Evolutionary conservation across 106 monocot species (phyloP).

Genomic region (Dendrobium chrysotoxum): DNA sequence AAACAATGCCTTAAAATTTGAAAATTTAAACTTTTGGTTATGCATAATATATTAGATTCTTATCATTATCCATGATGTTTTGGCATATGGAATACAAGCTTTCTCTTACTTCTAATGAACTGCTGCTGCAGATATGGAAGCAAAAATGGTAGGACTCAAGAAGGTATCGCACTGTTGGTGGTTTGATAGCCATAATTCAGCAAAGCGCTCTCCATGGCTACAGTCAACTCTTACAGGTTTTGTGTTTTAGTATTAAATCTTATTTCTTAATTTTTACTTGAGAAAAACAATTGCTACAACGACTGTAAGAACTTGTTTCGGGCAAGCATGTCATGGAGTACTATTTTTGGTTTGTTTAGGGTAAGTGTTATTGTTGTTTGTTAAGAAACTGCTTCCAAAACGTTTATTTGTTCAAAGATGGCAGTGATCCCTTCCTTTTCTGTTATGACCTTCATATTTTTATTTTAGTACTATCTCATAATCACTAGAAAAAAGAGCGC

Average conservation of each 20-base stretch:
- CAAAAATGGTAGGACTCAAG: background rate
- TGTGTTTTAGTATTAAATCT: background rate
- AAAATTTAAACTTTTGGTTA: background rate
- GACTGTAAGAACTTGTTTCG: background rate
- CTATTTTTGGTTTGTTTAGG: too few relatives aligned
- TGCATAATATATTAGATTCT: background rate
- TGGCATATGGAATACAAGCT: background rate
- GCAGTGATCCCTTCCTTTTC: too few relatives aligned
- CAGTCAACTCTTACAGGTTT: constrained; percentile 18
- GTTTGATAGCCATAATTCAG: constrained; percentile 15
- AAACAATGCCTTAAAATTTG: background rate
- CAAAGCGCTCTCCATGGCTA: constrained; percentile 14
- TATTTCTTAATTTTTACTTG: background rate
- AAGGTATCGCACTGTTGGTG: constrained; percentile 7
- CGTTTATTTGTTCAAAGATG: too few relatives aligned
- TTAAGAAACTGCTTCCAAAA: too few relatives aligned
- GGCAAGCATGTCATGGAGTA: background rate
- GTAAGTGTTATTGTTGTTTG: too few relatives aligned
- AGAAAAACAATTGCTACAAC: background rate
- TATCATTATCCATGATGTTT: background rate
- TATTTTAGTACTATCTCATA: background rate
- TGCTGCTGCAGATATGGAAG: background rate
- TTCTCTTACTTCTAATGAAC: background rate
- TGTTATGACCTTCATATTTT: background rate
- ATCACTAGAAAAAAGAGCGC: background rate